Percentiles rank a stretch among this genome's conserved stretches.
Evolutionary conservation across 192 early-diverging fungal genomes (phyloP).

Genomic region (Rhizoclosmatium globosum): DNA sequence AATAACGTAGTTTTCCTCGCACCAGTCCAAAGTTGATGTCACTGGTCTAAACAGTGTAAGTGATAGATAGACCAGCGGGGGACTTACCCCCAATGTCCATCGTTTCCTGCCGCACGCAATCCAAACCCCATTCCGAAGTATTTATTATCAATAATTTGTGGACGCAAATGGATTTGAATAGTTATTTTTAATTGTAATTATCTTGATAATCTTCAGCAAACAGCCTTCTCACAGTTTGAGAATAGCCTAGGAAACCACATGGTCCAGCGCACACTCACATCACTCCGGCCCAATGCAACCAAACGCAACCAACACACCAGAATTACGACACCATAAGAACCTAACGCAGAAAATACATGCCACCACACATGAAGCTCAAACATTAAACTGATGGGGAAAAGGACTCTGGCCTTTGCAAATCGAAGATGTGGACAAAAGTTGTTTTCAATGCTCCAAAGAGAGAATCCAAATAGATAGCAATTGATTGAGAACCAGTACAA

Average conservation of each 20-base stretch:
- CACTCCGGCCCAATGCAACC: neutral
- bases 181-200: too few species aligned
- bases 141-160: neutral
- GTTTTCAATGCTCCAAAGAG: constrained; percentile 85
- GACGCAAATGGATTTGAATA: too few species aligned
- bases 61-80: neutral
- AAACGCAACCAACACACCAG: neutral
- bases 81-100: constrained; percentile 37
- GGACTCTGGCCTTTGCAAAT: constrained; percentile 51
- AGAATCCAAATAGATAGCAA: constrained; percentile 45
- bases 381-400: constrained; percentile 57
- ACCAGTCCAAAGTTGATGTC: constrained; percentile 27
- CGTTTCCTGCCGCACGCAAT: constrained; percentile 34
- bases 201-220: too few species aligned
- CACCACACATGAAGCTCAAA: constrained; percentile 56
- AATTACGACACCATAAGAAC: constrained; percentile 24
- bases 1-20: constrained; percentile 74
- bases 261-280: neutral
- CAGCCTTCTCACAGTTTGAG: neutral
- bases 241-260: neutral
- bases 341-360: constrained; percentile 51
- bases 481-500: constrained; percentile 1
- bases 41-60: neutral
- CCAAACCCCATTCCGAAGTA: constrained; percentile 38
- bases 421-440: constrained; percentile 66